Evolutionary conservation across 352 stramenopile species (phyloP), one percentile per base, ranked within the genome.

Genomic region (Phytophthora idaei): DNA sequence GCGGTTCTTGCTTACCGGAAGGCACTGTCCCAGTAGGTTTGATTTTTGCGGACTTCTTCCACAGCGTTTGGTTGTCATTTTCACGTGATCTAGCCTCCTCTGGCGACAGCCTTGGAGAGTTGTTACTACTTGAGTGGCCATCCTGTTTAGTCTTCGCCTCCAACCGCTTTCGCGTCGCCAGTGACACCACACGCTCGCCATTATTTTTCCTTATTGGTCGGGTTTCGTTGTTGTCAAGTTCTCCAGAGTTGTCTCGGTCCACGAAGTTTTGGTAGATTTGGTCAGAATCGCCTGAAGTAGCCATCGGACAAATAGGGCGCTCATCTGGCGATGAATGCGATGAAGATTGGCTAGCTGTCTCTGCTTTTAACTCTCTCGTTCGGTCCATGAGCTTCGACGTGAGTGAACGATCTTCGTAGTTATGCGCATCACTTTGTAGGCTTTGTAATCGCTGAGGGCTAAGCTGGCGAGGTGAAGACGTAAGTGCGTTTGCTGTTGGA

Each of bases 81-180:
- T 60, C 44, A 31, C 36, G 12, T 2, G 21, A 21, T 1, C 17
- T 48, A 27, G 25, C 21, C 21, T 32, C 8, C 5, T 61, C 55
- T 14, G 51, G 60, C 27, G 51, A 58, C 15, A 11, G 25, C 2
- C 29, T 36, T 10, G 21, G 46, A 3, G 21, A 10, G 32, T 10
- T 53, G 31, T n/a, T 15, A 31, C 12, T 34, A 37, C 7, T 25
- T 53, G 8, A 14, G 28, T 67, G 52, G 8, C 46, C 12, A 28
- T 84, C 76, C 29, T 77, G 74, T 14, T 87, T 85, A 5, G 78
- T 66, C 48, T 90, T 92, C 1, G 84, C 77, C 56, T 92, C 83
- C 1, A 94, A 42, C 1, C 86, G 68, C 37, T 92, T 94, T 15
- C 83, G 69, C n/a, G 64, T 73, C 9, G 64, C 58, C 28, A 70